Evolutionary conservation across 345 rosid species (phyloP).

Genomic region (Erodium maritimum): DNA sequence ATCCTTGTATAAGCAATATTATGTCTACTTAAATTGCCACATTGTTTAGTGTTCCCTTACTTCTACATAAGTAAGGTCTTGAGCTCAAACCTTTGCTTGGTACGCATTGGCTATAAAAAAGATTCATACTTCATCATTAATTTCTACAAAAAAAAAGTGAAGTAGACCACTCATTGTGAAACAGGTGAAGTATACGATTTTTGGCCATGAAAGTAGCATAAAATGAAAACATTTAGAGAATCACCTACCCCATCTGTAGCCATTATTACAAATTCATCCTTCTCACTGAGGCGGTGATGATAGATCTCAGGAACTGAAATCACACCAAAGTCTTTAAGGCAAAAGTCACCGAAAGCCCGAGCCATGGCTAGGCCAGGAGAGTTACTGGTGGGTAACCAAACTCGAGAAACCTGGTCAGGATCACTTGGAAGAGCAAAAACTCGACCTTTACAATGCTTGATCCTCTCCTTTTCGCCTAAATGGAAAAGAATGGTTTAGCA

Average conservation of each 20-base stretch:
- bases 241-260: slow-evolving; percentile 10
- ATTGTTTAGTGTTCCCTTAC: no score
- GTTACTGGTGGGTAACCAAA: slow-evolving; percentile 8
- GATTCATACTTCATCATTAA: no score
- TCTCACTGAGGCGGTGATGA: background rate
- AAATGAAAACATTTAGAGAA: background rate
- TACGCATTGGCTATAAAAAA: no score
- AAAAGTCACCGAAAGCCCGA: slow-evolving; percentile 12
- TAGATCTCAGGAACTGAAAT: slow-evolving; percentile 10
- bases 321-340: slow-evolving; percentile 11
- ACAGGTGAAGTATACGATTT: background rate
- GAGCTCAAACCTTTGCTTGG: no score
- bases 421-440: slow-evolving; percentile 7
- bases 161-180: no score
- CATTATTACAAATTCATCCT: slow-evolving; percentile 9
- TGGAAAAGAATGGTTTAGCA: no score
- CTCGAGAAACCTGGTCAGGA: slow-evolving; percentile 2
- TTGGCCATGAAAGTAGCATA: background rate
- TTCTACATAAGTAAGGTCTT: no score
- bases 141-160: no score
- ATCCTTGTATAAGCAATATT: no score
- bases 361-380: slow-evolving; percentile 13
- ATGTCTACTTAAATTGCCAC: no score
- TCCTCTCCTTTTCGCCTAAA: slow-evolving; percentile 11
- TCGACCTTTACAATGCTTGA: slow-evolving; percentile 4